A percentile compares a stretch with the other conserved stretches of the same genome.
phyloP scores from a whole-genome alignment of 2,329 filamentous ascomycete genomes.

The Sclerotinia sclerotiorum region DNA sequence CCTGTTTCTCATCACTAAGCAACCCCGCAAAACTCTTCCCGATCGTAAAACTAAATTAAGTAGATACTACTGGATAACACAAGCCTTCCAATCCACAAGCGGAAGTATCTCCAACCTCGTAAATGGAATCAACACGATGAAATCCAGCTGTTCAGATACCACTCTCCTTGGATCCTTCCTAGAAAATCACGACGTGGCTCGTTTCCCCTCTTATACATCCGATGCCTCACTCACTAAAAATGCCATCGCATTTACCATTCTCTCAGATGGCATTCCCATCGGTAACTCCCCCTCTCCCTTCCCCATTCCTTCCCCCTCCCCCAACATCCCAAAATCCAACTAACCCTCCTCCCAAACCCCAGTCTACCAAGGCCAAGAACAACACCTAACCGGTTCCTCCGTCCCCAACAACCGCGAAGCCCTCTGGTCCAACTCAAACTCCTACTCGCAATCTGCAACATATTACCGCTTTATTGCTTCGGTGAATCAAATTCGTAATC shows the following conservation, averaged over 20 bases:
- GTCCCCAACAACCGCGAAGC: conserved; percentile 48
- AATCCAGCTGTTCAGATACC: conserved; percentile 40
- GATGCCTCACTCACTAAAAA: conserved; percentile 45
- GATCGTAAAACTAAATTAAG: not conserved
- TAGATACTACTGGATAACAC: conserved; percentile 40
- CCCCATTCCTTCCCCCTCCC: no score
- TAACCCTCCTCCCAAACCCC: not conserved
- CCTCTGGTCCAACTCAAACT: conserved; percentile 45
- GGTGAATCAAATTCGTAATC: conserved; percentile 36
- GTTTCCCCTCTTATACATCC: conserved; percentile 33
- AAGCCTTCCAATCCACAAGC: conserved; percentile 35
- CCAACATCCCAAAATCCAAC: no score
- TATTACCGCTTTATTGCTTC: conserved; percentile 36
- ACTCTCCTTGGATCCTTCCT: conserved; percentile 45
- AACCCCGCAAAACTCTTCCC: not conserved
- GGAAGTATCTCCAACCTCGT: conserved; percentile 38
- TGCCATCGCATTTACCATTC: conserved; percentile 50
- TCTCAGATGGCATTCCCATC: conserved; percentile 53
- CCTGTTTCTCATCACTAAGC: fast-evolving
- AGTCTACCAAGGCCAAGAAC: conserved; percentile 55
- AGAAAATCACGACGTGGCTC: conserved; percentile 41
- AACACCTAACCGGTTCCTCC: conserved; percentile 45
- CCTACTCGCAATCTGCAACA: conserved; percentile 40
- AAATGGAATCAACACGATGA: conserved; percentile 37
- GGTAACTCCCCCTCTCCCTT: conserved; percentile 24